Evolutionary conservation across 306 rosid species (phyloP).

Genomic region (Prinsepia uniflora): DNA sequence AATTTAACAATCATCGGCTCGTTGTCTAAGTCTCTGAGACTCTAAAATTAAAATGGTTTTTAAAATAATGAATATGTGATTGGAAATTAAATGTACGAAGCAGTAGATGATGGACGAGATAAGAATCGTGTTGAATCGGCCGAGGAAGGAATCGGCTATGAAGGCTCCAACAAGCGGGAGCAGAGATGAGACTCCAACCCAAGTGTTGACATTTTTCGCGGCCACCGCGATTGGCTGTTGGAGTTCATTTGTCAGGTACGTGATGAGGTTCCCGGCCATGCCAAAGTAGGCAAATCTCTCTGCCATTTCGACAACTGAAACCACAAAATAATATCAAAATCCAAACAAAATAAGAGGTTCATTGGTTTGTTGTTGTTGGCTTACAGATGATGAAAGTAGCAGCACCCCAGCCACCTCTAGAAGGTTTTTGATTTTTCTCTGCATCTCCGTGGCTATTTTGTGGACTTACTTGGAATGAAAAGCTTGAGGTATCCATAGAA

Average conservation of each 20-base stretch:
- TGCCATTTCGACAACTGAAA: constrained; percentile 48
- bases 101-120: constrained; percentile 30
- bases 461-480: not conserved
- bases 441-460: not conserved
- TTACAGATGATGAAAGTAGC: constrained; percentile 52
- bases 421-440: not conserved
- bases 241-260: constrained; percentile 37
- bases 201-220: constrained; percentile 41
- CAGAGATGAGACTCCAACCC: constrained; percentile 36
- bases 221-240: constrained; percentile 26
- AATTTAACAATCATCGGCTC: not conserved
- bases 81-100: constrained; percentile 2
- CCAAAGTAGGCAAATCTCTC: constrained; percentile 47
- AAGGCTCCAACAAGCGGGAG: constrained; percentile 44
- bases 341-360: not conserved
- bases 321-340: not conserved
- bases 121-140: constrained; percentile 45
- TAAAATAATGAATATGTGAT: not conserved
- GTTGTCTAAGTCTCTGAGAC: too few species aligned
- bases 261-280: constrained; percentile 32
- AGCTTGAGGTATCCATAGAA: not conserved
- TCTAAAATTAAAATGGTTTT: not conserved
- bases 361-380: not conserved
- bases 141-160: constrained; percentile 41
- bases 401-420: constrained; percentile 47